phyloP scores from a whole-genome alignment of 1,284 basidiomycete genomes.

The Schizophyllum commune region DNA sequence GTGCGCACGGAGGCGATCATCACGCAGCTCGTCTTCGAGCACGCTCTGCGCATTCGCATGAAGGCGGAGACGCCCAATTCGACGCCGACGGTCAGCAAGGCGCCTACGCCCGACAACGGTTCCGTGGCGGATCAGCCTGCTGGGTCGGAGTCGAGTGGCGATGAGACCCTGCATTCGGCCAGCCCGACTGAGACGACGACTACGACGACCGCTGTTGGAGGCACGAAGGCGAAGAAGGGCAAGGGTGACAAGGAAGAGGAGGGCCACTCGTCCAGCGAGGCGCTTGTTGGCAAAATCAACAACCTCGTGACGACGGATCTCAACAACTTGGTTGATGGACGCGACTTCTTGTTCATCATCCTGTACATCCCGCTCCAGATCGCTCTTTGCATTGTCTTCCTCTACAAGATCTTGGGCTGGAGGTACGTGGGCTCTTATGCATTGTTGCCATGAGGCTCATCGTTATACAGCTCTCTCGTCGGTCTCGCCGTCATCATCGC shows the following conservation, averaged over 20 bases:
- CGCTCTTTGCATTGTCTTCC: conserved; percentile 23
- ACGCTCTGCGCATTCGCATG: conserved; percentile 48
- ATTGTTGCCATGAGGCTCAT: neutral
- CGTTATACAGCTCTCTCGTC: conserved; percentile 31
- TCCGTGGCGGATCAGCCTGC: conserved; percentile 6
- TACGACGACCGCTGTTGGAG: neutral
- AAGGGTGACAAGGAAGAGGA: neutral
- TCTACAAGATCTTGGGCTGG: conserved; percentile 27
- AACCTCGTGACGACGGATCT: conserved; percentile 27
- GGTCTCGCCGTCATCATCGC: conserved; percentile 46
- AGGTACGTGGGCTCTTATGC: conserved; percentile 1
- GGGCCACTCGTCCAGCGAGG: conserved; percentile 10
- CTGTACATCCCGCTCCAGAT: conserved; percentile 25
- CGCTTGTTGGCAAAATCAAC: conserved; percentile 39
- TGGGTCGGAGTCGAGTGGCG: conserved; percentile 6
- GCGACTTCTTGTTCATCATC: conserved; percentile 17
- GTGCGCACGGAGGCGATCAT: conserved; percentile 44
- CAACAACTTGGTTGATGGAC: conserved; percentile 16
- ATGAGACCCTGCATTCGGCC: conserved; percentile 6
- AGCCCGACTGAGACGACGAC: conserved; percentile 2
- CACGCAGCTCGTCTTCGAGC: conserved; percentile 51
- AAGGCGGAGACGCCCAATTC: conserved; percentile 26
- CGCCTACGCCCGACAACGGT: conserved; percentile 5
- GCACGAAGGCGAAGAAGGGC: neutral
- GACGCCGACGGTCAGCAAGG: conserved; percentile 4